Percentiles rank a stretch among this genome's conserved stretches.
Evolutionary conservation across 1,284 basidiomycete genomes (phyloP).

Genomic region (Peniophora sp.): DNA sequence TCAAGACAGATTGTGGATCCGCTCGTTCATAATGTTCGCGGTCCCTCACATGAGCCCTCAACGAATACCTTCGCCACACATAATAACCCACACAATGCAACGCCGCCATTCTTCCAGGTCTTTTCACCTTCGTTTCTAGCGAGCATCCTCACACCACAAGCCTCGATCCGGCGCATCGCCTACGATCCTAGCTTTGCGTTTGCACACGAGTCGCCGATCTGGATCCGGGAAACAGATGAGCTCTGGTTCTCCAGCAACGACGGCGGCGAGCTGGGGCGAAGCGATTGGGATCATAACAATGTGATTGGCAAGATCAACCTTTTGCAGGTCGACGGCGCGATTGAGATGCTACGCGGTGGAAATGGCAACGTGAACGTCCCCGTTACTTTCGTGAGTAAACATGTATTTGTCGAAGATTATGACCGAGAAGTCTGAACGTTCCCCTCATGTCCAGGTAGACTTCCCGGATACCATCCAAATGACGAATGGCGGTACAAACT

Average conservation of each 20-base stretch:
- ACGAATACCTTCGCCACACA: conserved; percentile 15
- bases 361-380: conserved; percentile 42
- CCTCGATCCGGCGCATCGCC: conserved; percentile 52
- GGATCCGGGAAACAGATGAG: conserved; percentile 49
- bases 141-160: conserved; percentile 45
- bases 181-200: conserved; percentile 53
- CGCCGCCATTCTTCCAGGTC: conserved; percentile 61
- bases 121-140: conserved; percentile 53
- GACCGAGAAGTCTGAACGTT: too few species aligned
- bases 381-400: conserved; percentile 37
- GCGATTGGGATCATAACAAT: conserved; percentile 35
- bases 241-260: conserved; percentile 44
- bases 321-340: conserved; percentile 21
- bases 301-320: conserved; percentile 31
- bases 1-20: conserved; percentile 21
- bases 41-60: conserved; percentile 20
- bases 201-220: conserved; percentile 71
- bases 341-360: conserved; percentile 18
- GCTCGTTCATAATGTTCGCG: conserved; percentile 21
- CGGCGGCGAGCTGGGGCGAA: conserved; percentile 32
- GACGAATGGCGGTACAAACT: conserved; percentile 72
- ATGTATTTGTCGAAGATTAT: conserved; percentile 4
- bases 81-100: conserved; percentile 33
- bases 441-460: conserved; percentile 27
- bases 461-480: conserved; percentile 48